Evolutionary conservation across 441 rosid genomes (phyloP), one percentile per base, ranked within the genome.

Genomic region (Mallotus repandus): DNA sequence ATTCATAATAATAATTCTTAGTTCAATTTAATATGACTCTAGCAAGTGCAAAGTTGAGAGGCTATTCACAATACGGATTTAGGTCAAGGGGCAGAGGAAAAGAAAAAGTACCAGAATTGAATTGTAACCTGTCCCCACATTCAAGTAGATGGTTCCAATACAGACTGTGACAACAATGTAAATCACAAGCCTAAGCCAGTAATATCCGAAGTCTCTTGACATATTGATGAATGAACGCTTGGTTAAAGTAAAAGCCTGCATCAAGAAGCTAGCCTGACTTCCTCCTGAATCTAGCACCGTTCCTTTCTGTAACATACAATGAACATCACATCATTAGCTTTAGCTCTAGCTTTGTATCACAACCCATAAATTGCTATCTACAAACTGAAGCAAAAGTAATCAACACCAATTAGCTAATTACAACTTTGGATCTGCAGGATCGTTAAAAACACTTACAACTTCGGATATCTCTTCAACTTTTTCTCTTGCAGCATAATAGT

Each of bases 121-220:
- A 69, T 79, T 87, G 88, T 91, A 95, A 68, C 94, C 79, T 0
- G 98, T 92, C 61, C 98, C 99, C 6, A 95, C 89, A 66, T 95
- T 84, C 73, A 91, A 80, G 72, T 95, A 95, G 80, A 95, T 95
- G 50, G 98, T 89, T 77, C 99, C 99, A 18, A 95, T 95, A 87
- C 99, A 95, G 80, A 93, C 1, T 0, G 98, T 91, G 57, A 95
- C 98, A 21, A 95, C 76, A 46, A 95, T 61, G 75, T 95, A 95
- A 64, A 95, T 95, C 29, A 85, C 79, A 45, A 95, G 97, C 87
- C 99, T 84, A 21, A 93, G 93, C 99, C 99, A 95, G 87, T 95
- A 95, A 78, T 95, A 95, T 10, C 99, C 99, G 14, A 95, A 95
- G 82, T 95, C 99, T 69, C 99, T 85, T 22, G 94, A 92, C 99